A percentile compares a stretch with the other conserved stretches of the same genome.
Conservation (phyloP, 176 grass and related monocot genomes). For the Aegilops longissima region DNA sequence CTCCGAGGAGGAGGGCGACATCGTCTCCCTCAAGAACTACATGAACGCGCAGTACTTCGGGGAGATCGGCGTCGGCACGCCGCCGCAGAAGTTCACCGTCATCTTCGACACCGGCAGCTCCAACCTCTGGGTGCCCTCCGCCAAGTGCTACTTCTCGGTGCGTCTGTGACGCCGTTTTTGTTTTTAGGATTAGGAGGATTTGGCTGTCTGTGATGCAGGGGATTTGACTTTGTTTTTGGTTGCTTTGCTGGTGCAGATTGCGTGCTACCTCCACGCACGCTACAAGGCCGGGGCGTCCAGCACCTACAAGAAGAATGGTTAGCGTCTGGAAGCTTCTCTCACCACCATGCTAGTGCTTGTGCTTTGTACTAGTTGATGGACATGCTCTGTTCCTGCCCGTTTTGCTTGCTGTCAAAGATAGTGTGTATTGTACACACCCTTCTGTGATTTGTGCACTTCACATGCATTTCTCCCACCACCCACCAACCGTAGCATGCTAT, state of each 20-base stretch:
- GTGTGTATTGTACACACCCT: neutral
- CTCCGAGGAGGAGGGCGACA: slow-evolving; percentile 40
- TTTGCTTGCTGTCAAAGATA: neutral
- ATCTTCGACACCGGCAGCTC: slow-evolving; percentile 99
- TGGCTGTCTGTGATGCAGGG: neutral
- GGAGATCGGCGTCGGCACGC: slow-evolving; percentile 83
- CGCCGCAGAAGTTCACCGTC: slow-evolving; percentile 91
- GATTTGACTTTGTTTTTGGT: neutral
- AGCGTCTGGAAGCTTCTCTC: slow-evolving; percentile 19
- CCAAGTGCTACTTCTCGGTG: slow-evolving; percentile 97
- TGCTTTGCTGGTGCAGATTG: slow-evolving; percentile 54
- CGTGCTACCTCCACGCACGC: slow-evolving; percentile 89
- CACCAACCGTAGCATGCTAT: neutral
- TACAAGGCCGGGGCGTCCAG: slow-evolving; percentile 81
- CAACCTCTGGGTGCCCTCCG: slow-evolving; percentile 93
- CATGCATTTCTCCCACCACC: neutral
- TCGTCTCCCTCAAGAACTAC: slow-evolving; percentile 89
- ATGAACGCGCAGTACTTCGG: slow-evolving; percentile 99
- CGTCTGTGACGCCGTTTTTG: neutral
- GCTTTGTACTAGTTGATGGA: neutral
- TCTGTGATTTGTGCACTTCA: neutral
- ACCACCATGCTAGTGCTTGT: neutral
- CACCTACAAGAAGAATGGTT: slow-evolving; percentile 93
- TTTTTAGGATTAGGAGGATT: neutral
- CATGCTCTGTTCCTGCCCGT: neutral